A percentile compares a stretch with the other conserved stretches of the same genome.
These are phyloP conservation scores for Pontederia paniculata DNA, from an alignment of 176 grass and related monocot species.

Conservation along the genomic window DNA sequence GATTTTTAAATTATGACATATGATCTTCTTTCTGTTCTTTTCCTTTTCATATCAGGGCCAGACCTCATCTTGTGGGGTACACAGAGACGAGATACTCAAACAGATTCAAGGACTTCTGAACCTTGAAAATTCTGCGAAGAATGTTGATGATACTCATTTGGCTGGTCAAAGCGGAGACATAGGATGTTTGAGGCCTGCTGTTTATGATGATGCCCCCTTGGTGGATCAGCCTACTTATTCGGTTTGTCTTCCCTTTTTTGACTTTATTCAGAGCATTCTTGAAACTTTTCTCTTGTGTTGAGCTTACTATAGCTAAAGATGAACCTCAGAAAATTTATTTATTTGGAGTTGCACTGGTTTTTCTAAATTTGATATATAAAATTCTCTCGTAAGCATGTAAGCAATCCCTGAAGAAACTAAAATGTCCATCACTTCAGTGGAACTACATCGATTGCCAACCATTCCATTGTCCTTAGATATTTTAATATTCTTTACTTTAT, in stretches of 20 bases:
- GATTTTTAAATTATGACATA: not conserved
- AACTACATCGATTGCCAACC: too few species aligned
- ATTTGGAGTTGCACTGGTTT: not conserved
- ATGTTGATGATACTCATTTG: slow-evolving; percentile 22
- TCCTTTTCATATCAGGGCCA: slow-evolving; percentile 20
- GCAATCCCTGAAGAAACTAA: too few species aligned
- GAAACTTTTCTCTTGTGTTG: not conserved
- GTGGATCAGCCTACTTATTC: slow-evolving; percentile 20
- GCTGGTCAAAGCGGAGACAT: slow-evolving; percentile 22
- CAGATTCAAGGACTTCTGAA: slow-evolving; percentile 54
- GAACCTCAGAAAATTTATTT: not conserved
- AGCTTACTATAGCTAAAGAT: not conserved
- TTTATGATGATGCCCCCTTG: slow-evolving; percentile 23
- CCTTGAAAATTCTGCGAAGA: slow-evolving; percentile 17
- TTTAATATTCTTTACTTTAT: too few species aligned
- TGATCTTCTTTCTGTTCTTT: not conserved
- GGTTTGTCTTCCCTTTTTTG: slow-evolving; percentile 23
- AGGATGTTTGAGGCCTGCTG: slow-evolving; percentile 20
- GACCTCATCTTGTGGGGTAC: slow-evolving; percentile 24
- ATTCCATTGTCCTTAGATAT: too few species aligned
- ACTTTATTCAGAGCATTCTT: too few species aligned
- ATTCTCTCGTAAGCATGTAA: too few species aligned
- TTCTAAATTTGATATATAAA: not conserved
- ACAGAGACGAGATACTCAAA: slow-evolving; percentile 33
- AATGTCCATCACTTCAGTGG: too few species aligned